These are phyloP conservation scores for Thalassiosira mediterranea DNA, from an alignment of 352 stramenopile species.

Conservation along the genomic window DNA sequence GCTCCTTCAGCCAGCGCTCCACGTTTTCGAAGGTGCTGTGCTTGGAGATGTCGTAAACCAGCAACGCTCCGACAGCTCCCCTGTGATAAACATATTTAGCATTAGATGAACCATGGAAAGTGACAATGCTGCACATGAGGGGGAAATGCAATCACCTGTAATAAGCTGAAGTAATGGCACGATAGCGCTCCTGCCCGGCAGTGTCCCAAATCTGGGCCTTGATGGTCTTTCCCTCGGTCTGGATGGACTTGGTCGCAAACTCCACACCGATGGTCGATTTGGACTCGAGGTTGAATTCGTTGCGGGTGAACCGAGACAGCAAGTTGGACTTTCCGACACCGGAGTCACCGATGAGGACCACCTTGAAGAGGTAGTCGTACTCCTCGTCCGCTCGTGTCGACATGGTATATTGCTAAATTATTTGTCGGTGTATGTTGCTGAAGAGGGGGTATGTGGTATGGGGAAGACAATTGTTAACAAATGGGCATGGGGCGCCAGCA, in stretches of 20 bases:
- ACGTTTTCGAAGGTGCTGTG: conserved; percentile 99
- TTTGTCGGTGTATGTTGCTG: not conserved
- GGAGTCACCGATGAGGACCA: conserved; percentile 84
- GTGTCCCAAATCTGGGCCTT: conserved; percentile 87
- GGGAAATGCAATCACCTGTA: no score
- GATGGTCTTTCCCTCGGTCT: conserved; percentile 88
- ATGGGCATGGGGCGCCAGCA: not conserved
- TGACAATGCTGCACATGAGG: no score
- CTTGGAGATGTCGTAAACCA: conserved; percentile 99
- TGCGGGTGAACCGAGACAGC: conserved; percentile 95
- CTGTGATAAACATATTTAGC: conserved; percentile 66
- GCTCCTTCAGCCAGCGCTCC: conserved; percentile 98
- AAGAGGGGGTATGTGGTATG: not conserved
- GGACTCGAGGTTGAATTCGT: conserved; percentile 98
- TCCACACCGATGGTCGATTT: conserved; percentile 97
- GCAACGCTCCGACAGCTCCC: conserved; percentile 94
- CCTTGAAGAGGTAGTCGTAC: conserved; percentile 87
- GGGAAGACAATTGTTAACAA: not conserved
- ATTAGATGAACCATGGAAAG: no score
- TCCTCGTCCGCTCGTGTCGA: conserved; percentile 82
- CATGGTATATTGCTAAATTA: conserved; percentile 53
- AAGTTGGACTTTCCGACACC: conserved; percentile 96
- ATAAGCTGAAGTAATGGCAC: conserved; percentile 82
- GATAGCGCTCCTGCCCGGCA: conserved; percentile 87
- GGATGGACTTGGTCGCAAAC: conserved; percentile 93